These are phyloP conservation scores for Hymenoscyphus scutula DNA, from an alignment of 2,329 filamentous ascomycete genomes.

Conservation along the genomic window DNA sequence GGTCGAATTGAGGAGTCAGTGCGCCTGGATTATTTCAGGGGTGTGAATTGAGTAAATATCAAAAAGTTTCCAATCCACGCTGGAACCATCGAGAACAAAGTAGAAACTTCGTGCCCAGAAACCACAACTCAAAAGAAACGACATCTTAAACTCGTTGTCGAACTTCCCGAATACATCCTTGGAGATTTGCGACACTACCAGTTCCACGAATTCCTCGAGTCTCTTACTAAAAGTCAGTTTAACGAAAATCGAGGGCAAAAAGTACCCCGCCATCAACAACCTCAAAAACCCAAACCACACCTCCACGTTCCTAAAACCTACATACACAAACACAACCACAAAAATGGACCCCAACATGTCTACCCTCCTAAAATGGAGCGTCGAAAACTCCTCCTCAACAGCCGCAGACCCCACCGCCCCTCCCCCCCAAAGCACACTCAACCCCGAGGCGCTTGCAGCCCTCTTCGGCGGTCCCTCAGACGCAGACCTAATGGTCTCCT, in stretches of 20 bases:
- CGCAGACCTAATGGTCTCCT: slow-evolving; percentile 84
- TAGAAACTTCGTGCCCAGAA: slow-evolving; percentile 9
- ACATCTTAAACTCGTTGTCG: background rate
- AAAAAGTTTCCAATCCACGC: slow-evolving; percentile 14
- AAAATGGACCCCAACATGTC: slow-evolving; percentile 35
- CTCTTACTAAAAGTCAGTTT: background rate
- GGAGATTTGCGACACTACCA: background rate
- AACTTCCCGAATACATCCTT: background rate
- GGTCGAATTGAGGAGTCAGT: too few species aligned
- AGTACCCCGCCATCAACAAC: slow-evolving; percentile 21
- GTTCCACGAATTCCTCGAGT: background rate
- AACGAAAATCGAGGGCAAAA: background rate
- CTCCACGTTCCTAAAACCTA: background rate
- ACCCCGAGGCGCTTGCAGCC: slow-evolving; percentile 67
- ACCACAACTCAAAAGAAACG: slow-evolving; percentile 4
- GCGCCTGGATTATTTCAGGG: background rate
- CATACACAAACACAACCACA: background rate
- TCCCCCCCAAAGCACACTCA: slow-evolving; percentile 46
- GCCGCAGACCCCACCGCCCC: slow-evolving; percentile 29
- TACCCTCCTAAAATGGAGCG: slow-evolving; percentile 40
- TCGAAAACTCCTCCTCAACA: slow-evolving; percentile 56
- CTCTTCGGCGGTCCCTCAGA: slow-evolving; percentile 84
- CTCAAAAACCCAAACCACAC: slow-evolving; percentile 7
- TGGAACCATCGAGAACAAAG: slow-evolving; percentile 32
- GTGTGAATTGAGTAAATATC: background rate